These are phyloP conservation scores for Malassezia cuniculi DNA, from an alignment of 1,284 basidiomycete genomes.

Conservation along the genomic window DNA sequence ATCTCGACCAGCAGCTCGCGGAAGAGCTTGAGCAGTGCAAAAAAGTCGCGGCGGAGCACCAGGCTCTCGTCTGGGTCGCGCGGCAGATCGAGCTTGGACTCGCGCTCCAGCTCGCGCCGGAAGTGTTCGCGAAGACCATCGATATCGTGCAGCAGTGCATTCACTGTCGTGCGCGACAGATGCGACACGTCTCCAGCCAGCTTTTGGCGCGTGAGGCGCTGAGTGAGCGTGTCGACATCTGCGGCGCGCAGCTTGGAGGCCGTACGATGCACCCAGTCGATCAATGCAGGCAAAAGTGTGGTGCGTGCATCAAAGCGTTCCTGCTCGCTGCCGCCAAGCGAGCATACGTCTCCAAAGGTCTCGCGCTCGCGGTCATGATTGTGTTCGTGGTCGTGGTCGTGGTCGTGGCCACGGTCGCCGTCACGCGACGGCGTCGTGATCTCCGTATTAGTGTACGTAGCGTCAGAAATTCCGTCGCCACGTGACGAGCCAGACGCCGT, in stretches of 20 bases:
- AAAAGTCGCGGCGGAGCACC: constrained; percentile 69
- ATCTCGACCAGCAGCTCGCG: constrained; percentile 73
- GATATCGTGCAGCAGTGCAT: constrained; percentile 61
- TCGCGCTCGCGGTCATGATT: no score
- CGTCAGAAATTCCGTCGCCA: no score
- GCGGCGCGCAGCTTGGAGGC: constrained; percentile 62
- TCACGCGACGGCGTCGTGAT: no score
- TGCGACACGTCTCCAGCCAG: constrained; percentile 74
- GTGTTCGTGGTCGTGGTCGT: no score
- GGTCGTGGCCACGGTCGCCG: no score
- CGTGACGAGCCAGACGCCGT: no score
- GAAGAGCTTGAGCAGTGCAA: constrained; percentile 67
- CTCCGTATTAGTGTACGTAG: no score
- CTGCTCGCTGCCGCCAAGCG: no score
- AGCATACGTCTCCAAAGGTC: no score
- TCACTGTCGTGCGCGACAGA: constrained; percentile 70
- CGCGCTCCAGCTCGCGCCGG: constrained; percentile 51
- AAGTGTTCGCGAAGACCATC: constrained; percentile 61
- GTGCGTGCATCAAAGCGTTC: constrained; percentile 28
- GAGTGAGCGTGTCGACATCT: constrained; percentile 74
- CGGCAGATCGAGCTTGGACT: constrained; percentile 36
- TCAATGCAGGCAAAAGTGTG: constrained; percentile 51
- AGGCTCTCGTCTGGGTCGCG: constrained; percentile 31
- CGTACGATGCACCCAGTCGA: constrained; percentile 61
- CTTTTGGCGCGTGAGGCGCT: constrained; percentile 79